Percentiles rank a stretch among this genome's conserved stretches.
Evolutionary conservation across 306 rosid species (phyloP).

Genomic region (Alnus rubra): DNA sequence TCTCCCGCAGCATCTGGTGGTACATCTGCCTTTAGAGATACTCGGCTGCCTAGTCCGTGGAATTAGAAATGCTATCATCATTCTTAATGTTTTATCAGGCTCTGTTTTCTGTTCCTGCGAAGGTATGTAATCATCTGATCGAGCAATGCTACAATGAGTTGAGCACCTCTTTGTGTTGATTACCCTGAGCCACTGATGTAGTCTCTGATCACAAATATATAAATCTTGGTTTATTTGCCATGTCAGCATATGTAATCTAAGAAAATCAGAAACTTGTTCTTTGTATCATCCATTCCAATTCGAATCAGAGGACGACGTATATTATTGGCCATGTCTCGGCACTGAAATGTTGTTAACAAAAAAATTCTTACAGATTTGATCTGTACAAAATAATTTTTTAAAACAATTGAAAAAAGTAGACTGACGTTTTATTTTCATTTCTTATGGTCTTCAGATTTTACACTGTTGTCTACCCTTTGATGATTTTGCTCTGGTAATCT

Average conservation of each 20-base stretch:
- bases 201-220: not conserved
- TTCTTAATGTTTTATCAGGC: conserved; percentile 14
- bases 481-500: not conserved
- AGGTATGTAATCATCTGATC: conserved; percentile 10
- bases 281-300: not conserved
- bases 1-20: conserved; percentile 95
- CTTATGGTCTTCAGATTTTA: not conserved
- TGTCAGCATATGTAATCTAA: not conserved
- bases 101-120: conserved; percentile 2
- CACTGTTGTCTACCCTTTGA: not conserved
- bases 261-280: not conserved
- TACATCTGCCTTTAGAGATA: conserved; percentile 76
- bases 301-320: not conserved
- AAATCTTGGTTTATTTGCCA: not conserved
- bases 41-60: conserved; percentile 94
- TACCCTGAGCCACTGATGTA: not conserved
- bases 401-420: not conserved
- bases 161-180: not conserved
- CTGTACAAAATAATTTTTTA: conserved; percentile 10
- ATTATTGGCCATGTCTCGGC: not conserved
- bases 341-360: not conserved
- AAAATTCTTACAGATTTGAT: not conserved
- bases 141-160: not conserved
- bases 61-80: conserved; percentile 44
- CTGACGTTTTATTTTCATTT: not conserved